phyloP scores from a whole-genome alignment of 2,329 filamentous ascomycete species.

The Aspergillus sp. region DNA sequence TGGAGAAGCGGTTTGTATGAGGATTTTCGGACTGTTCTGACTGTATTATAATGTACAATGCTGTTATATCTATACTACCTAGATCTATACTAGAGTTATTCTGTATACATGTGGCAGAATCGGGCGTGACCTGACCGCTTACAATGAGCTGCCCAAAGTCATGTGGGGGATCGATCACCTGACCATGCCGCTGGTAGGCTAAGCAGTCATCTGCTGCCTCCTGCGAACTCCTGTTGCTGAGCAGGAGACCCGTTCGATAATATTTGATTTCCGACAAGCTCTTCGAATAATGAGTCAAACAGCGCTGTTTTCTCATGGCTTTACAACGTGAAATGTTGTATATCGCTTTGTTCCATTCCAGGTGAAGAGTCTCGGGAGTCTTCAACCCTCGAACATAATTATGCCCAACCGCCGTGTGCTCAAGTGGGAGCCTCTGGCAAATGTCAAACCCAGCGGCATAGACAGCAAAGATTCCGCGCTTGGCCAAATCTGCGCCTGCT shows the following conservation, averaged over 20 bases:
- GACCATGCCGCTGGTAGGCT: no score
- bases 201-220: no score
- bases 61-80: not conserved
- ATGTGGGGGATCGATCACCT: no score
- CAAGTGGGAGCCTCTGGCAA: not conserved
- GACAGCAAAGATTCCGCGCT: not conserved
- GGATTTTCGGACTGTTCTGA: not conserved
- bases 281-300: not conserved
- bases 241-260: not conserved
- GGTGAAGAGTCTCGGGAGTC: not conserved
- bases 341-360: not conserved
- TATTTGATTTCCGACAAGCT: not conserved
- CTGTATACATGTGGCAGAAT: no score
- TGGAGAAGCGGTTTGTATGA: conserved; percentile 41
- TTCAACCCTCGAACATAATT: not conserved
- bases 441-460: not conserved
- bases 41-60: not conserved
- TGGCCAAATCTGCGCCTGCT: not conserved
- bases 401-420: not conserved
- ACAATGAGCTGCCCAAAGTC: no score
- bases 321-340: not conserved
- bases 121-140: no score
- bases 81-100: no score
- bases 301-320: not conserved
- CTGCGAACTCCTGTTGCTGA: not conserved